Percentiles rank a stretch among this genome's conserved stretches.
phyloP scores from a whole-genome alignment of 2,329 filamentous ascomycete genomes.

The Acrodontium crateriforme region DNA sequence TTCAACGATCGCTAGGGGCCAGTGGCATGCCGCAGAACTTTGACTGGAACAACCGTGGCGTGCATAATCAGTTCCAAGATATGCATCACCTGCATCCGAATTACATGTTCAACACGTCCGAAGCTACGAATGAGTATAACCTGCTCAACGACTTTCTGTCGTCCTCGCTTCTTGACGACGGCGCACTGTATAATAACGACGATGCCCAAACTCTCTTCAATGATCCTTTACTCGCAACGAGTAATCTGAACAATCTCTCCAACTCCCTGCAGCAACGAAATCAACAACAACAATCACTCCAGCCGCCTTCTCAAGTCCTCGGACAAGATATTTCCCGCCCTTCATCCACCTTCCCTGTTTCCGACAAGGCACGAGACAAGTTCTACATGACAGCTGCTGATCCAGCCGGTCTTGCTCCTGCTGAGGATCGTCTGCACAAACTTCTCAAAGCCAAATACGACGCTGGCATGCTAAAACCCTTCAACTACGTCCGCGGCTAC shows the following conservation, averaged over 20 bases:
- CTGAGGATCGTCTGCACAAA: constrained; percentile 90
- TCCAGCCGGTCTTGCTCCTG: constrained; percentile 70
- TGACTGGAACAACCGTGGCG: constrained; percentile 62
- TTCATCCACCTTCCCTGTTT: constrained; percentile 46
- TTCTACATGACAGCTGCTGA: constrained; percentile 97
- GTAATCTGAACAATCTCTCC: constrained; percentile 29
- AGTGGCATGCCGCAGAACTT: constrained; percentile 21
- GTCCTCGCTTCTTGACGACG: constrained; percentile 71
- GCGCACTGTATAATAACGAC: constrained; percentile 28
- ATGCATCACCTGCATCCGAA: constrained; percentile 89
- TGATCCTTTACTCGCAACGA: constrained; percentile 39
- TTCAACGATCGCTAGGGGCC: constrained; percentile 30
- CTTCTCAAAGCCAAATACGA: constrained; percentile 92
- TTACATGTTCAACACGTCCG: constrained; percentile 88
- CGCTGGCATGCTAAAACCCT: constrained; percentile 83
- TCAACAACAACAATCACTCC: constrained; percentile 3
- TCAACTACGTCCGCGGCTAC: constrained; percentile 98
- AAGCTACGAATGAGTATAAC: constrained; percentile 94
- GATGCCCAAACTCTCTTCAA: constrained; percentile 41
- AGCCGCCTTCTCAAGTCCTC: constrained; percentile 24
- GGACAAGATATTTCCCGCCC: constrained; percentile 47
- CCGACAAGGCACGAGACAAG: constrained; percentile 57
- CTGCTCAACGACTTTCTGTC: constrained; percentile 92
- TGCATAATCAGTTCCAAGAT: constrained; percentile 77
- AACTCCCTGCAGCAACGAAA: constrained; percentile 25